Base-by-base conservation (phyloP, 176 grass and related monocot genomes). In the Triticum turgidum region DNA sequence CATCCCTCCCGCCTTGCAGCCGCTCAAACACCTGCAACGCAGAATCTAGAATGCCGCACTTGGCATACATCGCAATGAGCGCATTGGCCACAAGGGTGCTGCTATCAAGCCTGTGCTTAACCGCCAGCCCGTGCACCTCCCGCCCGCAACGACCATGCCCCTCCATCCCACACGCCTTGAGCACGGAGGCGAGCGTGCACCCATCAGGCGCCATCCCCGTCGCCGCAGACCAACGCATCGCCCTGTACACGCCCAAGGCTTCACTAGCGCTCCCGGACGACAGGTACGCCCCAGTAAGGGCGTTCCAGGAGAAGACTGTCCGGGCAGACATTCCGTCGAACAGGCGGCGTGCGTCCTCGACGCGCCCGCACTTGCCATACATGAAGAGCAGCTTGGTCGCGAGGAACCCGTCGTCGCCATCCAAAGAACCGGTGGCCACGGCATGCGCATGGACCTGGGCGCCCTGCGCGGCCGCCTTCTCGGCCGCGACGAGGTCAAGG, bases 231-330 rank as follows among this genome's bases (percentile, higher is more conserved):
- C 64, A 8, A 54, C 90, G 80, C 93, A 98, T 88, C 20, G 79
- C 30, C 10, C 66, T 25, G 27, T 94, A 98, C 24, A 89, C 82
- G 39, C 64, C 34, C 67, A 95, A 4, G 17, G 90, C 91, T 15
- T 82, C 77, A 17, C 18, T 72, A 2, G 85, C 18, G 12, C 77
- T 63, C 62, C 88, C 91, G 11, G 65, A 52, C 27, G 83, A 86
- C 5, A 92, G 86, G 82, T 91, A 95, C 12, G 93, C 89, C 10
- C 96, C 96, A 15, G 95, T 80, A 73, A 98, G 96, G 18, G 91
- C 96, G 70, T 95, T 98, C 96, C 96, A 98, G 52, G 93, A 74
- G 85, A 98, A 98, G 17, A 98, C 86, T 7, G 93, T 93, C 68
- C 88, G 90, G 3, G 30, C 76, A 34, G 93, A 79, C 93, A 98